Evolutionary conservation across 2,329 filamentous ascomycete species (phyloP), one percentile per base, ranked within the genome.

Genomic region (Botrytis porri): DNA sequence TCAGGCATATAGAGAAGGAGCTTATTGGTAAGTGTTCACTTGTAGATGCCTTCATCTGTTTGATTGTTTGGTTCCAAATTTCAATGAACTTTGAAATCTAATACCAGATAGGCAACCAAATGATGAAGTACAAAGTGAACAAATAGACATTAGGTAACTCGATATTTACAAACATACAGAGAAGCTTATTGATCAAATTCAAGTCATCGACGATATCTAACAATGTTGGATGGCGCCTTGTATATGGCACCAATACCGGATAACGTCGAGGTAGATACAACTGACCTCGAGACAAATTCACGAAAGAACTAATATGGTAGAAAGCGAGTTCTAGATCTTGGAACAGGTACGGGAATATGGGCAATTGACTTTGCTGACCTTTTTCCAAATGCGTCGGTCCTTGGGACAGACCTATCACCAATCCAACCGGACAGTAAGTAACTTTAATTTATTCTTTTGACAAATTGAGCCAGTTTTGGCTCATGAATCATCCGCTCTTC

Each of bases 291-390:
- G 12, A 7, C 51, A 29, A 45, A 41, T 29, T 32, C 29, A 61
- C 20, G 10, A 48, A 25, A 35, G 35, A 25, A 66, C 62, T 72
- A 22, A 72, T 51, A 32, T 4, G 12, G 41, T 18, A 18, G 5
- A 22, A 62, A 73, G 71, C 41, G 59, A 32, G 66, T 71, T 29
- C 18, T 73, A 51, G 71, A 73, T 41, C 60, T 71, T 18, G 83
- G 83, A 37, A 84, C 83, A 0, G 84, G 84, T 14, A 84, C 82
- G 4, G 84, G 84, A 6, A 82, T 83, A 48, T 85, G 83, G 84
- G 81, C 83, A 7, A 83, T 85, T n/a, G 81, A 80, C 64, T 77
- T 79, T 65, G 79, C 79, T 45, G 77, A 80, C 63, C 74, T 80
- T 32, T 80, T 79, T 69, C 80, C 82, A n/a, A 67, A 78, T 14